Base-by-base conservation (phyloP, 352 stramenopile genomes). In the Discostella stelligera region DNA sequence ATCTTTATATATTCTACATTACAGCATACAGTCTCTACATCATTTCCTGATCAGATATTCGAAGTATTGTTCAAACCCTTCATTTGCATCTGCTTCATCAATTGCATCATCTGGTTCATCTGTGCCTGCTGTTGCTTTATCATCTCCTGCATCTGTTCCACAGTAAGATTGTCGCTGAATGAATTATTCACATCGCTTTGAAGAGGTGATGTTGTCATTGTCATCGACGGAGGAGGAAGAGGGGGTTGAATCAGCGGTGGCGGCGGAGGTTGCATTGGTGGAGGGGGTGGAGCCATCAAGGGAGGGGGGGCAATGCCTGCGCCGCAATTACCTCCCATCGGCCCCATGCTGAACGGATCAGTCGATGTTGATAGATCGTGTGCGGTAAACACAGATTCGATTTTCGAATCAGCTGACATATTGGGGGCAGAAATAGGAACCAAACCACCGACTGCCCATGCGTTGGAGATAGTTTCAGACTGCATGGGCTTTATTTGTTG, bases 31-130 rank as follows among this genome's bases (percentile, higher is more conserved):
- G 27, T 32, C 27, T 32, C 27, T 32, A 32, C 27, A 32, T 32
- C 5, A 44, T 44, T 44, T 30, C 50, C 50, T 30, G 3, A n/a
- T 58, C 50, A 23, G 14, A 41, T 65, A 49, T 59, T 49, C 5
- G 25, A n/a, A 23, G 64, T 37, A 53, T 62, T 71, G 62, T 60
- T 70, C 30, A 21, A 18, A 56, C 41, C 41, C 50, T 60, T 44
- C 69, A 70, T 81, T 55, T 71, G 56, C 69, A 83, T 83, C 14
- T 66, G 20, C 16, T 66, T 37, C 74, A 82, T 82, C 74, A 82
- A 72, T 14, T 66, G 37, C 75, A 83, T 83, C 75, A 83, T 83
- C 66, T 82, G 66, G 20, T 74, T 46, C 75, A 82, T 78, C 32
- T 82, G 75, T 21, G 48, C 20, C 56, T 82, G 75, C 49, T 82